These are phyloP conservation scores for Tarenaya hassleriana DNA, from an alignment of 345 rosid species.

Conservation along the genomic window DNA sequence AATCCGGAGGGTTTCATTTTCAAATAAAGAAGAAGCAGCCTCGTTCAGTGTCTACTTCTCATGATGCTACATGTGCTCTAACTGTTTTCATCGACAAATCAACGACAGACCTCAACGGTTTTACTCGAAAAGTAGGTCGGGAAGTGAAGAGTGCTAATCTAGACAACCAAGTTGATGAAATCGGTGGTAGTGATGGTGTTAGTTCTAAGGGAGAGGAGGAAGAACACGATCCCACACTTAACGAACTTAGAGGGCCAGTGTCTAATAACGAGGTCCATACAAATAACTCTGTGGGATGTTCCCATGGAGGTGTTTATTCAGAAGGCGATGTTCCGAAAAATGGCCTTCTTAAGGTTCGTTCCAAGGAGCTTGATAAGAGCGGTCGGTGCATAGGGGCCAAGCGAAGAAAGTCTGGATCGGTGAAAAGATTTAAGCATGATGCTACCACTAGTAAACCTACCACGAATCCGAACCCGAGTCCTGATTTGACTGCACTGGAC, in stretches of 20 bases:
- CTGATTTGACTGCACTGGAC: constrained; percentile 31
- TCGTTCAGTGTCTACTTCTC: constrained; percentile 28
- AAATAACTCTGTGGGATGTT: constrained; percentile 39
- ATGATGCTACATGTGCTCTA: constrained; percentile 20
- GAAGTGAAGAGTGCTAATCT: constrained; percentile 26
- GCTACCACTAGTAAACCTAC: constrained; percentile 27
- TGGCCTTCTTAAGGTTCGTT: constrained; percentile 46
- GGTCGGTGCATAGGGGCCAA: constrained; percentile 68
- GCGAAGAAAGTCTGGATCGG: constrained; percentile 89
- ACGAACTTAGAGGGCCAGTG: constrained; percentile 60
- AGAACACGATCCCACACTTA: constrained; percentile 84
- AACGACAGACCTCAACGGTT: constrained; percentile 27
- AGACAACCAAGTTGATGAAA: constrained; percentile 36
- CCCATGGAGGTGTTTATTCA: constrained; percentile 39
- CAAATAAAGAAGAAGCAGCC: constrained; percentile 75
- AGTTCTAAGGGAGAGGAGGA: constrained; percentile 38
- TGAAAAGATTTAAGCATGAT: constrained; percentile 77
- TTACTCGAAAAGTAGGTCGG: constrained; percentile 34
- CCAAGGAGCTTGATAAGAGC: constrained; percentile 39
- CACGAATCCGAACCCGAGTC: constrained; percentile 33
- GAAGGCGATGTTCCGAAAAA: constrained; percentile 40
- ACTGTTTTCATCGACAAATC: constrained; percentile 31
- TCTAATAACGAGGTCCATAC: constrained; percentile 36
- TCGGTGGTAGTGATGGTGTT: constrained; percentile 33
- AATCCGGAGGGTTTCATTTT: constrained; percentile 41